phyloP scores from a whole-genome alignment of 225 moss, liverwort and hornwort genomes.

The Physcomitrium patens region DNA sequence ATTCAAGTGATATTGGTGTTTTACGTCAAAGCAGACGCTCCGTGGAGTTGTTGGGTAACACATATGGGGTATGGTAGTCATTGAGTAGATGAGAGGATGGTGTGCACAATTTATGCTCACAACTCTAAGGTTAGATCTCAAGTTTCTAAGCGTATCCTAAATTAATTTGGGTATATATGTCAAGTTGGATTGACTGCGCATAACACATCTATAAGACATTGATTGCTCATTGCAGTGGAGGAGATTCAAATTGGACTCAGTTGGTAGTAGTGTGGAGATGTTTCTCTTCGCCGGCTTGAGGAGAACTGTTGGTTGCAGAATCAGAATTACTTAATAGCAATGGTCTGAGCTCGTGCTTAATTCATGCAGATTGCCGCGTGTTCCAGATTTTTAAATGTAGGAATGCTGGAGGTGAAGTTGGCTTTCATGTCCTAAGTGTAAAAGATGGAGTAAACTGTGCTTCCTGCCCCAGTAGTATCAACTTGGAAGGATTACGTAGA shows the following conservation, averaged over 20 bases:
- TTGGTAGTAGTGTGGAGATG: too few relatives aligned
- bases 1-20: slow-evolving; percentile 26
- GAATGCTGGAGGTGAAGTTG: too few relatives aligned
- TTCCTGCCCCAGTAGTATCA: too few relatives aligned
- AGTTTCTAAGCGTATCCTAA: slow-evolving; percentile 1
- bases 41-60: slow-evolving; percentile 17
- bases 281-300: too few relatives aligned
- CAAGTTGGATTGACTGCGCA: slow-evolving; percentile 36
- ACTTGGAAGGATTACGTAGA: too few relatives aligned
- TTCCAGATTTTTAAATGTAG: too few relatives aligned
- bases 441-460: too few relatives aligned
- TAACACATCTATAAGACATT: slow-evolving; percentile 23
- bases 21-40: slow-evolving; percentile 26
- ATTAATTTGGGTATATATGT: slow-evolving; percentile 26
- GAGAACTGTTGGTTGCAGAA: too few relatives aligned
- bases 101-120: slow-evolving; percentile 15
- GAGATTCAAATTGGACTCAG: slow-evolving; percentile 1
- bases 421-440: too few relatives aligned
- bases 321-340: too few relatives aligned
- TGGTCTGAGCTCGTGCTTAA: too few relatives aligned
- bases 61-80: slow-evolving; percentile 31
- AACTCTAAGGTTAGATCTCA: slow-evolving; percentile 20
- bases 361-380: too few relatives aligned
- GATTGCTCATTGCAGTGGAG: slow-evolving; percentile 18
- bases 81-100: slow-evolving; percentile 32